Evolutionary conservation across 805 yeast species (phyloP).

Genomic region (Metschnikowia similis): DNA sequence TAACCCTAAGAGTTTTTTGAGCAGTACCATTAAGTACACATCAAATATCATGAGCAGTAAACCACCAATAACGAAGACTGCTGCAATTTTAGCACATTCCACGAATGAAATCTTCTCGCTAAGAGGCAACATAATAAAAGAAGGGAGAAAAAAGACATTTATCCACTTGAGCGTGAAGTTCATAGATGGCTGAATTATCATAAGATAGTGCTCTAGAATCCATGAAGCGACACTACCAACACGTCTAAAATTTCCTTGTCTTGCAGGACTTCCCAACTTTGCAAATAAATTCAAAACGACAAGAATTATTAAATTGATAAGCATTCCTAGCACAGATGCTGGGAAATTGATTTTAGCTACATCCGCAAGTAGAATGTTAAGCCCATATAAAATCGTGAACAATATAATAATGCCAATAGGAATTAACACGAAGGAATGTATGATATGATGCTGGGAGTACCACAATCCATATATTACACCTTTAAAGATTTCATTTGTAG

Average conservation of each 20-base stretch:
- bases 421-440: slow-evolving; percentile 43
- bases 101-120: slow-evolving; percentile 60
- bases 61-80: slow-evolving; percentile 66
- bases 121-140: slow-evolving; percentile 67
- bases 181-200: slow-evolving; percentile 53
- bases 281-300: slow-evolving; percentile 28
- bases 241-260: not conserved
- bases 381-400: slow-evolving; percentile 48
- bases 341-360: slow-evolving; percentile 55
- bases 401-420: slow-evolving; percentile 47
- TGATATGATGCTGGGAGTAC: slow-evolving; percentile 22
- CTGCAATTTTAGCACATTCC: slow-evolving; percentile 72
- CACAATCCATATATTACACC: slow-evolving; percentile 30
- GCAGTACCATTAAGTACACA: slow-evolving; percentile 33
- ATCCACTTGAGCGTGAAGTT: slow-evolving; percentile 74
- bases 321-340: slow-evolving; percentile 67
- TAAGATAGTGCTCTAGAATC: slow-evolving; percentile 28
- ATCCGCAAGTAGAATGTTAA: slow-evolving; percentile 43
- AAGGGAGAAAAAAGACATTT: slow-evolving; percentile 72
- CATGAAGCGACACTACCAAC: slow-evolving; percentile 14
- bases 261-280: slow-evolving; percentile 1
- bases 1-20: slow-evolving; percentile 16
- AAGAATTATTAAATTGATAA: slow-evolving; percentile 48
- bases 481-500: slow-evolving; percentile 6
- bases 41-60: slow-evolving; percentile 43